phyloP scores from a whole-genome alignment of 306 rosid genomes.

The Arachis hypogaea region DNA sequence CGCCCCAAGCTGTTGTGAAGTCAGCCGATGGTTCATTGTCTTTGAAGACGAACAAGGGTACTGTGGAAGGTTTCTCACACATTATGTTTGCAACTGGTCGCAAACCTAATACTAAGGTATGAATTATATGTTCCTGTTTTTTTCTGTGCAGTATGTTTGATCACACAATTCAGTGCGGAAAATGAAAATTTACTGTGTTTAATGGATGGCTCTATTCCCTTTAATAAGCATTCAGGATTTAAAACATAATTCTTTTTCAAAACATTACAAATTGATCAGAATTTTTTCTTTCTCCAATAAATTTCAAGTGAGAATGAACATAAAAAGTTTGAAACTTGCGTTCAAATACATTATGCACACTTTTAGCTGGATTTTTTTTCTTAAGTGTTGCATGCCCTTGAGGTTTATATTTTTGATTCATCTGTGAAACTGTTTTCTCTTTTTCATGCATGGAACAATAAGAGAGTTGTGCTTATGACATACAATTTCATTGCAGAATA shows the following conservation, averaged over 20 bases:
- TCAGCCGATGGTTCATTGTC: constrained; percentile 82
- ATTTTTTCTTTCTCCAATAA: constrained; percentile 30
- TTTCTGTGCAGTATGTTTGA: constrained; percentile 13
- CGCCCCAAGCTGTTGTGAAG: constrained; percentile 78
- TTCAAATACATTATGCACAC: constrained; percentile 16
- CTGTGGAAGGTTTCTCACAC: constrained; percentile 85
- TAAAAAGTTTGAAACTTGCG: constrained; percentile 20
- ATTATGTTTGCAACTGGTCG: constrained; percentile 99
- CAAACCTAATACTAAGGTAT: constrained; percentile 86
- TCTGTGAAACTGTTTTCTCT: constrained; percentile 24
- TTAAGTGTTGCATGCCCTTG: constrained; percentile 30
- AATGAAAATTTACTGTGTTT: background rate
- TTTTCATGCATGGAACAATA: constrained; percentile 23
- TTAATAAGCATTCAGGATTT: background rate
- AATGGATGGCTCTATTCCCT: background rate
- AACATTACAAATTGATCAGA: constrained; percentile 21
- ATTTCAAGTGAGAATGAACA: constrained; percentile 14
- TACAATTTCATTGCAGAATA: constrained; percentile 62
- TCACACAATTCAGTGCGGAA: background rate
- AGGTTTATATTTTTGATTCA: constrained; percentile 21
- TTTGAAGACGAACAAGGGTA: constrained; percentile 87
- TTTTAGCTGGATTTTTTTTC: constrained; percentile 8
- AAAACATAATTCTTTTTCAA: constrained; percentile 9
- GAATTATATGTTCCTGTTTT: background rate
- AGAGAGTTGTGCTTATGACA: constrained; percentile 30